Evolutionary conservation across 768 basidiomycete genomes (phyloP), one percentile per base, ranked within the genome.

Genomic region (Mycena metata): DNA sequence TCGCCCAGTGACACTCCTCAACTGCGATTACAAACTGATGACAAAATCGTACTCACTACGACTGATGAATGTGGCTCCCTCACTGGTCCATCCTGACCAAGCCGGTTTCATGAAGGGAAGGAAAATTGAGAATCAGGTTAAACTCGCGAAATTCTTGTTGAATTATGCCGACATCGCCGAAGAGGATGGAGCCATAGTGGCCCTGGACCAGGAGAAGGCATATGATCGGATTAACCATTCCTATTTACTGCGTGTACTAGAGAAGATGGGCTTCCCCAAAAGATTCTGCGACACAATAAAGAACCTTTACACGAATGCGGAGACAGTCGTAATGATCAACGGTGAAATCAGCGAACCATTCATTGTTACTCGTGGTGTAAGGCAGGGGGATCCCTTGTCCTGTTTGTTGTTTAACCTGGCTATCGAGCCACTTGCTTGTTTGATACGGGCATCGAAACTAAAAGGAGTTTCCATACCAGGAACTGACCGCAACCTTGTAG

Each of bases 351-450:
- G 73, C 54, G 30, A 50, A 26, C 52, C 72, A 4, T 72, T 62
- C 30, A 55, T 24, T 50, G 67, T 74, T 7, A 52, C 47, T 7
- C 52, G 72, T 10, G 70, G 72, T 17, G 67, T 68, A 4, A 16
- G 76, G 1, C 81, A 82, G 65, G 82, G 80, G 0, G 80, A 83
- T 68, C 81, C 79, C 0, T 70, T 84, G 0, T 83, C 78, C 4
- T 82, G 82, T 67, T 73, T 83, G 82, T 81, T 49, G 76, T 83
- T 81, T 49, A 76, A 84, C 66, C 35, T 83, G 84, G 68, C 36
- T 12, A 36, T 36, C 12, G 36, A 36, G 12, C 36, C 36, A 6
- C 12, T 36, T 6, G 1, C 76, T 83, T 0, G 80, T 79, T 0
- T 45, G 56, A 67, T 85, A 0, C 19, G 81, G 36, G 70, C 74